Evolutionary conservation across 2,329 filamentous ascomycete genomes (phyloP), one percentile per base, ranked within the genome.

Genomic region (Ophiostoma australiae): DNA sequence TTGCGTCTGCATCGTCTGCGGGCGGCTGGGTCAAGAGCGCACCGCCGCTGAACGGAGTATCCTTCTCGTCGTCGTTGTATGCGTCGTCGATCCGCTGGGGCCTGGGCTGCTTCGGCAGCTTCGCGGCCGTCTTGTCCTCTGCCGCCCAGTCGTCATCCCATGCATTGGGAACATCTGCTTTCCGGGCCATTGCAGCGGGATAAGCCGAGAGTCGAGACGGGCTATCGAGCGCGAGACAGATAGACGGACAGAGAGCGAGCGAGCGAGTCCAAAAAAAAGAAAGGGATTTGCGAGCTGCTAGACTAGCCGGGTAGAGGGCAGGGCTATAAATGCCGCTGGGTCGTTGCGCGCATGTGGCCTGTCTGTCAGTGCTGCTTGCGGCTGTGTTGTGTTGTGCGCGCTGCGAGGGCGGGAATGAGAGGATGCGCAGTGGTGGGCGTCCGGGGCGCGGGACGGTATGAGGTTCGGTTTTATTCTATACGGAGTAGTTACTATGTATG

Each of bases 131-230:
- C 48, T 77, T 84, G 79, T 97, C 92, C 77, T 91, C 86, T 6
- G 83, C 81, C 78, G 94, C 92, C 93, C 94, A 98, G 77, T 97
- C 92, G 76, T 97, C 86, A 44, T 94, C 93, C 94, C 94, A 97
- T 27, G 93, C 94, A 79, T 93, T 88, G 52, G 91, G 89, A 72
- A 90, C 79, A 15, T 44, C 58, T 31, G 79, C 80, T 67, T 76
- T 83, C 81, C 82, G 82, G 75, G 78, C 76, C 83, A 84, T 84
- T 78, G 33, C 68, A 6, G 63, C 10, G 11, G 63, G 5, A n/a
- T 10, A 15, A 31, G 23, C 8, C 20, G 15, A 27, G 52, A 58
- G 11, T 11, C 37, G 8, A n/a, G 15, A 52, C 17, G 15, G 15
- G 27, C 27, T 31, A 58, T 8, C 6, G 23, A 61, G 8, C 10